Evolutionary conservation across 2,329 filamentous ascomycete species (phyloP).

Genomic region (Cercospora sesami): DNA sequence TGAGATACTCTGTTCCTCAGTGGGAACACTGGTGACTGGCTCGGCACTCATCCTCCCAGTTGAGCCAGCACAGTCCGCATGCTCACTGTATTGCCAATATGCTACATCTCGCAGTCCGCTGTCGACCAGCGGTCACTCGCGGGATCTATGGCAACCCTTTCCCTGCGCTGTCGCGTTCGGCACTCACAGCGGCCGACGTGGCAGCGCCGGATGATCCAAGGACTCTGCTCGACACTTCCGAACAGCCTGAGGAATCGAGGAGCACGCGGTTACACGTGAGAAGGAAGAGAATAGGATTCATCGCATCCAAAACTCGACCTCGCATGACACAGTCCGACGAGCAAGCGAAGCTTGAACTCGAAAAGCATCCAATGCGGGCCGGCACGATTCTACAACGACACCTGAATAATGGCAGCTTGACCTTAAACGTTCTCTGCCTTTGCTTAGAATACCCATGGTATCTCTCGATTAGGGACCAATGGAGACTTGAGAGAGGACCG

Average conservation of each 20-base stretch:
- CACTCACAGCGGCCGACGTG: neutral
- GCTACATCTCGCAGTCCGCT: neutral
- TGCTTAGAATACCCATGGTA: neutral
- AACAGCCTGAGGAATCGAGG: neutral
- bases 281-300: neutral
- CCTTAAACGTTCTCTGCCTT: neutral
- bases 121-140: neutral
- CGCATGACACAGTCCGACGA: neutral
- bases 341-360: neutral
- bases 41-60: neutral
- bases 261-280: neutral
- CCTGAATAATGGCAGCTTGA: neutral
- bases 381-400: neutral
- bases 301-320: neutral
- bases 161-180: neutral
- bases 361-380: neutral
- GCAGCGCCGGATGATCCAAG: neutral
- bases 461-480: neutral
- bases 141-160: neutral
- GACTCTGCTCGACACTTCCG: neutral
- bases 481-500: neutral
- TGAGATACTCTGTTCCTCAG: neutral
- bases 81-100: neutral
- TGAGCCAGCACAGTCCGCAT: neutral
- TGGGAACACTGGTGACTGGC: neutral